Conservation (phyloP, 805 yeast species). For the Starmerella cellae region DNA sequence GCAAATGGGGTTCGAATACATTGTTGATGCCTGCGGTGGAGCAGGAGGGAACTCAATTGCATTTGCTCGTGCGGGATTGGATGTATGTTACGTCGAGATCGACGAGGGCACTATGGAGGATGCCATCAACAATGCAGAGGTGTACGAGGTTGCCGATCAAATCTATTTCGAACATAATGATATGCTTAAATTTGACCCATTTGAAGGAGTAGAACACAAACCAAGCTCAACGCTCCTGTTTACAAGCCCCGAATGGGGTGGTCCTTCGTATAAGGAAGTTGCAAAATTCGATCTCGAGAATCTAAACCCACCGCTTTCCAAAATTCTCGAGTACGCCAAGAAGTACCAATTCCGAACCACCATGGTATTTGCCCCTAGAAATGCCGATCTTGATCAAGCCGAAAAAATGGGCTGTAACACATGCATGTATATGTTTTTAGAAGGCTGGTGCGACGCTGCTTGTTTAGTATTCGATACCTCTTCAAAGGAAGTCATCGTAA, state of each 20-base stretch:
- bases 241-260: conserved; percentile 25
- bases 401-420: conserved; percentile 12
- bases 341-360: conserved; percentile 6
- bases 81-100: conserved; percentile 22
- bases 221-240: conserved; percentile 15
- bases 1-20: conserved; percentile 14
- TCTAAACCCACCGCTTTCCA: conserved; percentile 15
- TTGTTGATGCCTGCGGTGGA: conserved; percentile 68
- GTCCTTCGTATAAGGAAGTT: conserved; percentile 15
- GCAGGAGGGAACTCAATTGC: conserved; percentile 82
- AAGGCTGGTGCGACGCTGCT: conserved; percentile 13
- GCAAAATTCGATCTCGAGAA: conserved; percentile 17
- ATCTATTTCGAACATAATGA: conserved; percentile 39
- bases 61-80: conserved; percentile 37
- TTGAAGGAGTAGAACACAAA: conserved; percentile 4
- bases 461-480: conserved; percentile 13
- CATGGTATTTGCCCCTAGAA: conserved; percentile 18
- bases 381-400: conserved; percentile 14
- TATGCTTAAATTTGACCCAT: conserved; percentile 31
- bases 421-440: conserved; percentile 15
- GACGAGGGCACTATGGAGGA: conserved; percentile 17
- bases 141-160: conserved; percentile 36
- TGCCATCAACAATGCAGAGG: conserved; percentile 41
- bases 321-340: conserved; percentile 8
- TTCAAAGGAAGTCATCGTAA: no score